Base-by-base conservation (phyloP, 116 monocot genomes). In the Posidonia oceanica region DNA sequence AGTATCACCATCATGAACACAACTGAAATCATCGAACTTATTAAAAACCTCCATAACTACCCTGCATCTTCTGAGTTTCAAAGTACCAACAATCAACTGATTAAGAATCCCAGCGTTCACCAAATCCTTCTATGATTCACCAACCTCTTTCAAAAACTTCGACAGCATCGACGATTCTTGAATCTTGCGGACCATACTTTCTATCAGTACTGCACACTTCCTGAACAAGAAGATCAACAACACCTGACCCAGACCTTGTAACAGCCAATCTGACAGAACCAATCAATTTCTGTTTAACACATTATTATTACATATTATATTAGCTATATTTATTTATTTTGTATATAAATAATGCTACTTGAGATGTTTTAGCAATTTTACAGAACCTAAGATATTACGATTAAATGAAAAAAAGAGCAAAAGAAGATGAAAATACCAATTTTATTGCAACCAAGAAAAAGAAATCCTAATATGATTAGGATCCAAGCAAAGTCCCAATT, bases 121-220 rank as follows among this genome's bases (percentile, higher is more conserved):
- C 65, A 82, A 67, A 7, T 81, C 78, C 22, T 75, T 81, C 74
- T 81, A 79, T 14, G 12, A 29, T 36, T 61, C 58, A 4, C 83
- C 84, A 23, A 91, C 70, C 13, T 86, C 83, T 67, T 79, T 91
- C 21, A 91, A 38, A 70, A 86, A 85, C 77, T 91, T 88, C 95
- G 86, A 95, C 67, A 91, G 61, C 74, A 67, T 67, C 57, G 84
- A 81, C 10, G 80, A 84, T 20, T 85, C 88, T 65, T 63, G 76
- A 76, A 29, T 29, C 29, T 29, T 29, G 29, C 29, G 79, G 80
- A 20, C 7, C 55, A 37, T 86, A 53, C 37, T 78, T 76, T 29
- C 29, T 29, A 16, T 40, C 42, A 14, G 66, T 66, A 5, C 66
- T 11, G 17, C 69, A 63, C n/a, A 91, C 58, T 5, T 77, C 67